Percentiles rank a stretch among this genome's conserved stretches.
Evolutionary conservation across 2,329 filamentous ascomycete species (phyloP).

Genomic region (Cladophialophora immunda): DNA sequence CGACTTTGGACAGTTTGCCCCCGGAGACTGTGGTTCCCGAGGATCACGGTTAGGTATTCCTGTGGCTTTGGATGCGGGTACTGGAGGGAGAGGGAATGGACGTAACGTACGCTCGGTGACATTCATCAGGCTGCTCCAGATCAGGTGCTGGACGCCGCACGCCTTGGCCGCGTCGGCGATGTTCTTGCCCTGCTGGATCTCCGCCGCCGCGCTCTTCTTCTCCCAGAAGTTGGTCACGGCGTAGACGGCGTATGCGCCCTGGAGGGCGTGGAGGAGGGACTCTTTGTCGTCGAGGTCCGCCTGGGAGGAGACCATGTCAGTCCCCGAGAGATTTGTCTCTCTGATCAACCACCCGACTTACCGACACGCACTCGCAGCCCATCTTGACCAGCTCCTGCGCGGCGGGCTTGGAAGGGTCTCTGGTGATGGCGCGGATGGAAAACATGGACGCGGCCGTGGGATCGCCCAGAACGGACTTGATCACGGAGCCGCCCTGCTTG

Average conservation of each 20-base stretch:
- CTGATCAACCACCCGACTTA: slow-evolving; percentile 29
- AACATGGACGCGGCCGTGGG: slow-evolving; percentile 55
- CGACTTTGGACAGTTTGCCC: slow-evolving; percentile 47
- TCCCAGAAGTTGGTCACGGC: slow-evolving; percentile 57
- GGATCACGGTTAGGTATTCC: not conserved
- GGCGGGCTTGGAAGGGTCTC: slow-evolving; percentile 48
- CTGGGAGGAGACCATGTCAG: slow-evolving; percentile 39
- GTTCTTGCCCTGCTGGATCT: slow-evolving; percentile 47
- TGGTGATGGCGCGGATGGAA: slow-evolving; percentile 60
- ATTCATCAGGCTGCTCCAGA: slow-evolving; percentile 50
- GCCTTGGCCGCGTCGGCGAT: slow-evolving; percentile 48
- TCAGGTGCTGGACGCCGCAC: slow-evolving; percentile 48
- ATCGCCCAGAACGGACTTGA: slow-evolving; percentile 57
- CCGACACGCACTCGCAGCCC: slow-evolving; percentile 46
- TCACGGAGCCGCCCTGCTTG: slow-evolving; percentile 60
- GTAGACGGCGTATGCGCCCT: slow-evolving; percentile 59
- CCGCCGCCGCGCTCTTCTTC: slow-evolving; percentile 48
- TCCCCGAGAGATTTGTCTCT: slow-evolving; percentile 44
- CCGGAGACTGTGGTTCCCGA: slow-evolving; percentile 37
- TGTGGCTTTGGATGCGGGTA: not conserved
- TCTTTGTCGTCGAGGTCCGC: slow-evolving; percentile 52
- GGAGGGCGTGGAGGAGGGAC: slow-evolving; percentile 53
- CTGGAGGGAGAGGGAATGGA: not conserved
- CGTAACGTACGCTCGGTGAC: slow-evolving; percentile 37
- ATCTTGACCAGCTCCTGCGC: slow-evolving; percentile 41